phyloP scores from a whole-genome alignment of 345 rosid species.

The Hirschfeldia incana region DNA sequence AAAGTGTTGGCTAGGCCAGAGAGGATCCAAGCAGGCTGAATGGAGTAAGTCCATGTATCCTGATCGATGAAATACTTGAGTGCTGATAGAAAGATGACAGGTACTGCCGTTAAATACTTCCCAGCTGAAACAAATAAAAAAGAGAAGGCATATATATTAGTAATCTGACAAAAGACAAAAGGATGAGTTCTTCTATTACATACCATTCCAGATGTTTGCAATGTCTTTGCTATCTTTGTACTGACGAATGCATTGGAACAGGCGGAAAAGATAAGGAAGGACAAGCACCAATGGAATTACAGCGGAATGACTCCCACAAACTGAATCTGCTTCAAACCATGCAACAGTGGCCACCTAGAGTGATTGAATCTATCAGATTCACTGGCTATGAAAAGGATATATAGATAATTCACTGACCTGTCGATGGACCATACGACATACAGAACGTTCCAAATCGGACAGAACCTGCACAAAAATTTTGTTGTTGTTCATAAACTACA shows the following conservation, averaged over 20 bases:
- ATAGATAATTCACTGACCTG: constrained; percentile 59
- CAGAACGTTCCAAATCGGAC: constrained; percentile 92
- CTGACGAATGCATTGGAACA: constrained; percentile 92
- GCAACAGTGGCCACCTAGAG: constrained; percentile 93
- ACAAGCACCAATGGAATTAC: constrained; percentile 94
- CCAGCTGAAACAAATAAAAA: constrained; percentile 57
- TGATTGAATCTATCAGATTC: constrained; percentile 25
- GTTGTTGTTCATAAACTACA: background rate
- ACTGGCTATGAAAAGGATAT: constrained; percentile 20
- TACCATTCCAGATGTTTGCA: constrained; percentile 82
- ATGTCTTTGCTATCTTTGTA: constrained; percentile 83
- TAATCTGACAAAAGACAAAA: background rate
- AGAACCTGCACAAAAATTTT: constrained; percentile 59
- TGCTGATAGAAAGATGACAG: constrained; percentile 93
- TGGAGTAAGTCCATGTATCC: constrained; percentile 76
- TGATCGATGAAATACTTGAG: constrained; percentile 81
- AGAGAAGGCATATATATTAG: constrained; percentile 18
- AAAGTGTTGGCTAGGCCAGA: constrained; percentile 74
- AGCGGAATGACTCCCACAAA: constrained; percentile 92
- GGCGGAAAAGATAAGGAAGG: constrained; percentile 82
- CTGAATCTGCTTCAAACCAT: constrained; percentile 99
- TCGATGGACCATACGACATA: constrained; percentile 90
- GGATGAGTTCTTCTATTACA: background rate
- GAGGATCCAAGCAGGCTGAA: constrained; percentile 91
- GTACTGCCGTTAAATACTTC: constrained; percentile 89